Percentiles rank a stretch among this genome's conserved stretches.
phyloP scores from a whole-genome alignment of 1,284 basidiomycete genomes.

The Macrocystidia cucumis region DNA sequence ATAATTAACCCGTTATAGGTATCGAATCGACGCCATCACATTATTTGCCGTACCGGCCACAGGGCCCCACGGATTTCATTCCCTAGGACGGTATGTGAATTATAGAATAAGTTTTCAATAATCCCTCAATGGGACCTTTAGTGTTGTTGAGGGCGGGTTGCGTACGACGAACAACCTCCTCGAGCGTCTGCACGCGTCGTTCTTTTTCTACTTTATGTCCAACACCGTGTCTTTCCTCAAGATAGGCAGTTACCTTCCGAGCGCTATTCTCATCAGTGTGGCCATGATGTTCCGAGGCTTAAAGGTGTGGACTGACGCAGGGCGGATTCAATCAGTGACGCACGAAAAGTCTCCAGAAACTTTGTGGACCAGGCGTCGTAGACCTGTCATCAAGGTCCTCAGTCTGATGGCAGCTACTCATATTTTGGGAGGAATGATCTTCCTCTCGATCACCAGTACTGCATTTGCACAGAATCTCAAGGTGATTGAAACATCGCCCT shows the following conservation, averaged over 20 bases:
- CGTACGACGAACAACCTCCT: slow-evolving; percentile 89
- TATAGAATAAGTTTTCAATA: slow-evolving; percentile 7
- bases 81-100: slow-evolving; percentile 73
- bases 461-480: slow-evolving; percentile 29
- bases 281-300: slow-evolving; percentile 81
- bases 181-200: slow-evolving; percentile 90
- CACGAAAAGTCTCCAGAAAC: slow-evolving; percentile 15
- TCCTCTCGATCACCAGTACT: slow-evolving; percentile 32
- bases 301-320: slow-evolving; percentile 59
- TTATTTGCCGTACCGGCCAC: slow-evolving; percentile 81
- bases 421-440: slow-evolving; percentile 38
- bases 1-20: slow-evolving; percentile 40
- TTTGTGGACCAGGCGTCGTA: slow-evolving; percentile 19
- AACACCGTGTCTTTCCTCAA: slow-evolving; percentile 76
- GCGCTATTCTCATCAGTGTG: slow-evolving; percentile 74
- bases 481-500: too few relatives aligned
- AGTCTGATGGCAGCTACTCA: slow-evolving; percentile 49
- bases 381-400: slow-evolving; percentile 48
- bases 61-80: slow-evolving; percentile 94
- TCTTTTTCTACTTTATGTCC: slow-evolving; percentile 90
- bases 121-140: too few relatives aligned
- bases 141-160: slow-evolving; percentile 78
- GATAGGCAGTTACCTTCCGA: slow-evolving; percentile 85
- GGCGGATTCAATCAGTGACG: slow-evolving; percentile 33
- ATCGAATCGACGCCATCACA: slow-evolving; percentile 92